A percentile compares a stretch with the other conserved stretches of the same genome.
These are phyloP conservation scores for Cadophora luteo-olivacea DNA, from an alignment of 2,329 filamentous ascomycete species.

Conservation along the genomic window DNA sequence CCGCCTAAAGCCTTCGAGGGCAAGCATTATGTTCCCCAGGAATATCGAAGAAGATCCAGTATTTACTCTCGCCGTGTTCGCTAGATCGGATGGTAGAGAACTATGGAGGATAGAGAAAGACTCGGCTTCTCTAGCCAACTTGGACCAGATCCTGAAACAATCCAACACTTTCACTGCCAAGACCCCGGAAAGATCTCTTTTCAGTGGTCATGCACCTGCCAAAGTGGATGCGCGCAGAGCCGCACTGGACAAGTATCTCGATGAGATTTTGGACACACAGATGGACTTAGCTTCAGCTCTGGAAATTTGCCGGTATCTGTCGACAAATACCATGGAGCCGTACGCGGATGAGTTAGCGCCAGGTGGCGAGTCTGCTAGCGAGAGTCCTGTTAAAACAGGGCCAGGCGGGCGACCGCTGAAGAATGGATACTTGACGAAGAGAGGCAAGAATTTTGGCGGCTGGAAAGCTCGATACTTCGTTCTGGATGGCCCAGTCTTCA, in stretches of 20 bases:
- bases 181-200: constrained; percentile 84
- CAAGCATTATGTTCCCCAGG: constrained; percentile 81
- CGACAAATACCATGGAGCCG: constrained; percentile 66
- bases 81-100: constrained; percentile 76
- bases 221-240: constrained; percentile 87
- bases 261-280: constrained; percentile 81
- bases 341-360: constrained; percentile 62
- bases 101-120: constrained; percentile 97
- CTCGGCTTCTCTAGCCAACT: constrained; percentile 75
- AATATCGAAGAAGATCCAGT: constrained; percentile 91
- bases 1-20: constrained; percentile 88
- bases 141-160: constrained; percentile 83
- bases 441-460: constrained; percentile 97
- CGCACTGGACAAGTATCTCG: constrained; percentile 85
- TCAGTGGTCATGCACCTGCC: constrained; percentile 90
- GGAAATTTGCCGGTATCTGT: constrained; percentile 88
- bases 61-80: constrained; percentile 87
- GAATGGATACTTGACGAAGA: constrained; percentile 93
- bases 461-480: constrained; percentile 89
- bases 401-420: constrained; percentile 73
- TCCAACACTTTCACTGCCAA: constrained; percentile 74
- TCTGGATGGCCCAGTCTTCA: constrained; percentile 73
- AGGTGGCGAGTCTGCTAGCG: constrained; percentile 47
- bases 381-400: constrained; percentile 53
- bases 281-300: constrained; percentile 79